Base-by-base conservation (phyloP, 108 stramenopile genomes). In the Chaetoceros tenuissimus region DNA sequence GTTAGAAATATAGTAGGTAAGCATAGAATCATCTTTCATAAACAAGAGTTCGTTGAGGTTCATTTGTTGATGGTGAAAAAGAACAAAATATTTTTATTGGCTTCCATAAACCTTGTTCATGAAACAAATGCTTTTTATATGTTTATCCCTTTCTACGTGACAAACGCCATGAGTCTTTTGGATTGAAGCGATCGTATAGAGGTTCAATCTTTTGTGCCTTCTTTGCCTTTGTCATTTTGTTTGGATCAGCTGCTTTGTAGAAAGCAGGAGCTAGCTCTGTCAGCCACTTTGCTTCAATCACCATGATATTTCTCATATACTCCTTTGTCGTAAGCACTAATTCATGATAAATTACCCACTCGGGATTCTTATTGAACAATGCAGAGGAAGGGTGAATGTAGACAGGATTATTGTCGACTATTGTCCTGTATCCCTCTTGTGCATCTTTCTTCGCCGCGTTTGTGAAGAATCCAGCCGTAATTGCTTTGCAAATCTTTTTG, bases 371-470 rank as follows among this genome's bases (percentile, higher is more conserved):
- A 72, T 98, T 93, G 78, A 99, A 99, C 24, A 99, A 62, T 3
- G 97, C 93, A 5, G 92, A 94, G 21, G 87, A 88, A 29, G 98
- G 98, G 62, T 98, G 97, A 58, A 99, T 97, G 71, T 92, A 99
- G 2, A 99, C 98, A 5, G 94, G 92, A 60, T 96, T 94, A 56
- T 96, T 92, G 57, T 99, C 97, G 0, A 97, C 97, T 34, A 99
- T 72, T 13, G 98, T 99, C 28, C 87, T 66, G 73, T 97, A 99
- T 50, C 98, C 98, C 64, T 99, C 98, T 57, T 96, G 92, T 2
- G 98, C 97, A 67, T 99, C 97, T 66, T 98, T 98, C 92, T 98
- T 98, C 16, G 97, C 97, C 3, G 95, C 94, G 64, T 98, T 92
- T 22, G 89, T 98, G 71, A 97, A 99, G 60, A 95, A 99, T 0